Evolutionary conservation across 2,329 filamentous ascomycete genomes (phyloP).

Genomic region (Stachybotrys elegans): DNA sequence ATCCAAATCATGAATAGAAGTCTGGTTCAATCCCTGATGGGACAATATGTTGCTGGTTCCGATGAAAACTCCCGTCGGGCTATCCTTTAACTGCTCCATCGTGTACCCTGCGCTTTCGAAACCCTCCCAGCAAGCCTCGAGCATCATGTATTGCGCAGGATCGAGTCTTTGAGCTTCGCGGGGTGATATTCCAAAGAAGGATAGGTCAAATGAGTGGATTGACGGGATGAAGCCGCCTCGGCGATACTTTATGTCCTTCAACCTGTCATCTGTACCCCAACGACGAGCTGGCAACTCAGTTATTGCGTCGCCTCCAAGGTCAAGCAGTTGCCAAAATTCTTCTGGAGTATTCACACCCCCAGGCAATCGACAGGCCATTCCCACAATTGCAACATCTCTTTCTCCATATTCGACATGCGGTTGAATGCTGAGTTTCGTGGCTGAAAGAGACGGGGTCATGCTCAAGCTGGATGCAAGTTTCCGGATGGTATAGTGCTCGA

Average conservation of each 20-base stretch:
- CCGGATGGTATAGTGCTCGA: conserved; percentile 12
- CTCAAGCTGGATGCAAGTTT: too few relatives aligned
- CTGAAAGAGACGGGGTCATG: too few relatives aligned
- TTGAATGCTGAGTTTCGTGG: background rate
- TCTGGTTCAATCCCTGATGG: background rate
- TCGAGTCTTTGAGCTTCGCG: conserved; percentile 42
- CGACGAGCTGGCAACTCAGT: conserved; percentile 33
- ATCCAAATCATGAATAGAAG: background rate
- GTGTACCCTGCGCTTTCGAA: conserved; percentile 44
- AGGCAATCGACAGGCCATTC: conserved; percentile 34
- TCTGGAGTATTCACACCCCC: conserved; percentile 30
- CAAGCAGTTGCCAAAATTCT: conserved; percentile 34
- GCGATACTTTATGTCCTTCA: conserved; percentile 4
- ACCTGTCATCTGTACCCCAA: conserved; percentile 32
- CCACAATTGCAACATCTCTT: conserved; percentile 30
- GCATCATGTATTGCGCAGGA: conserved; percentile 40
- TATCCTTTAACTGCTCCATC: conserved; percentile 35
- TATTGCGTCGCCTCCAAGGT: conserved; percentile 27
- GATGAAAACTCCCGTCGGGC: conserved; percentile 39
- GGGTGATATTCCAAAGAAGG: conserved; percentile 41
- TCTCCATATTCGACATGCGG: background rate
- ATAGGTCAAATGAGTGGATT: conserved; percentile 33
- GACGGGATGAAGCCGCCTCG: conserved; percentile 10
- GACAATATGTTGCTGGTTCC: conserved; percentile 28
- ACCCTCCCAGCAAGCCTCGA: conserved; percentile 44